Base-by-base conservation (phyloP, 768 basidiomycete genomes). In the Sutorius australiensis region DNA sequence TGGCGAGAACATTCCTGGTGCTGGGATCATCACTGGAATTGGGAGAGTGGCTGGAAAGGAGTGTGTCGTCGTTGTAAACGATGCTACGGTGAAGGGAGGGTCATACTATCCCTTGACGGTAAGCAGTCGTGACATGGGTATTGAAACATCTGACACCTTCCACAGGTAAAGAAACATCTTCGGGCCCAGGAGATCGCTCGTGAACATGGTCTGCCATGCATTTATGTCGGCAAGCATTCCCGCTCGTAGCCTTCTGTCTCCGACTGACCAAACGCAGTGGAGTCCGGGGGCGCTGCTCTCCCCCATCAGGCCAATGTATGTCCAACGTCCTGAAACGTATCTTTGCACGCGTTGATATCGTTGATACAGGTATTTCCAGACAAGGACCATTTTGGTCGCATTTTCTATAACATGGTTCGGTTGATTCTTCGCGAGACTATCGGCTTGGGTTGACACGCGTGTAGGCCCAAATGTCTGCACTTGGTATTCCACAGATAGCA, bases 151-250 rank as follows among this genome's bases (percentile, higher is more conserved):
- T 53, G 39, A 64, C 32, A 2, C 16, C 33, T 56, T 30, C 33
- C 32, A 9, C 51, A 87, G 81, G 89, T 98, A 61, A 98, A 97
- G 82, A 98, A 98, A 67, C 94, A 98, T 61, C 71, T 98, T 24
- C 82, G 94, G 17, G 95, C 94, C 0, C 94, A 98, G 66, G 92
- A 97, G 67, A 86, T 98, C 56, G 94, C 94, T n/a, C 75, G 84
- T 54, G 92, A 95, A 73, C 89, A 95, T 65, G 80, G 84, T 5
- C 71, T 97, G 31, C 93, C 94, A 10, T 95, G 93, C 67, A 81
- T 98, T 38, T 98, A 98, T 70, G 77, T 95, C 53, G 93, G 92
- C 93, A 65, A 21, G 86, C 65, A 40, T 48, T 13, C 7, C 24
- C 24, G 13, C 50, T 33, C 14, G 19, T n/a, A 21, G 24, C 34